Base-by-base conservation (phyloP, 129 eudicot genomes). In the Ambrosia trifida region DNA sequence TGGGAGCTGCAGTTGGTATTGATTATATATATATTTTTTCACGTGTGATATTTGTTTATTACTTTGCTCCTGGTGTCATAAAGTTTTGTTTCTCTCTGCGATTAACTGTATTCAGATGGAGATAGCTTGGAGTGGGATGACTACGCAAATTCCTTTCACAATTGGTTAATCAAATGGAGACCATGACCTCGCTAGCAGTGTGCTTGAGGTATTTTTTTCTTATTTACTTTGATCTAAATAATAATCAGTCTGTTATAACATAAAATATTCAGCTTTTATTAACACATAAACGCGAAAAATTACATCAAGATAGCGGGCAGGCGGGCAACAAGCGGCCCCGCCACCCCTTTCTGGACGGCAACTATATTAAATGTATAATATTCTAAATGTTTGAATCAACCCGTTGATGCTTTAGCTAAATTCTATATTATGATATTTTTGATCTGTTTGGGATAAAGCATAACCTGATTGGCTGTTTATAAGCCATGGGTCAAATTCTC, bases 141-240 rank as follows among this genome's bases (percentile, higher is more conserved):
- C 66, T n/a, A 47, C 36, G 28, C 78, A 61, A 71, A 57, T 81
- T 36, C 59, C 79, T 49, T 81, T 75, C 74, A 38, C 88, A 18
- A 89, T 92, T 72, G 91, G 97, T 51, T 75, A 65, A 78, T 78
- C 96, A 40, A 88, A 91, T 80, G 97, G 96, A 62, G 82, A 86
- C 56, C 89, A 84, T 60, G 96, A 88, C 75, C 72, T 91, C 35
- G 83, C 87, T 38, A 85, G 58, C 53, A 73, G 84, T 2, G 89
- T 91, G 81, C 89, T 91, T 44, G 87, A 88, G 96, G 97, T 91
- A 76, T 71, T 58, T 58, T 12, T 20, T 58, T 24, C 28, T 57
- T 24, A 2, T 24, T 53, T 30, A 58, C 38, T 58, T 36, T 12
- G 40, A 28, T 58, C 12, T 1, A 12, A 58, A 30, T 58, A 58